phyloP scores from a whole-genome alignment of 2,329 filamentous ascomycete species.

The Paecilomyces formosus region DNA sequence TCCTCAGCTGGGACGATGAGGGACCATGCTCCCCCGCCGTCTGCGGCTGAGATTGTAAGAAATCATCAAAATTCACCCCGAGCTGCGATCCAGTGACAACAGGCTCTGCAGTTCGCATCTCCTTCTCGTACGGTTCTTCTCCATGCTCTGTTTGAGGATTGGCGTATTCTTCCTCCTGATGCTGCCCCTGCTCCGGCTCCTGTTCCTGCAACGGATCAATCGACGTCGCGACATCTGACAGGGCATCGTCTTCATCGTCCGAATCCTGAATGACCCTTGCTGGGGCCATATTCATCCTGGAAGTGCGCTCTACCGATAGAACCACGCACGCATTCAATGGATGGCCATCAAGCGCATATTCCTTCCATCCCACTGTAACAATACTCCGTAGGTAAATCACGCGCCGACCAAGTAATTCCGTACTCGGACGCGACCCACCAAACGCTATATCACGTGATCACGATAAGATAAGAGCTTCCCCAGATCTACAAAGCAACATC shows the following conservation, averaged over 20 bases:
- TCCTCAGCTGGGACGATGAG: slow-evolving; percentile 25
- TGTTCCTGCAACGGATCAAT: slow-evolving; percentile 11
- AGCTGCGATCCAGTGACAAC: slow-evolving; percentile 13
- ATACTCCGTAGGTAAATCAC: too few species aligned
- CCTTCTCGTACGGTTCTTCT: not conserved
- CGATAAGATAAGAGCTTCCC: slow-evolving; percentile 14
- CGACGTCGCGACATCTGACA: slow-evolving; percentile 16
- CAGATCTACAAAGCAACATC: not conserved
- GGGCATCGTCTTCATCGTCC: slow-evolving; percentile 33
- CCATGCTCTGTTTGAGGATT: not conserved
- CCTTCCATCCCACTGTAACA: not conserved
- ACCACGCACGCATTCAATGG: not conserved
- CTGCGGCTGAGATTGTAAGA: slow-evolving; percentile 22
- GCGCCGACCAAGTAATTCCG: too few species aligned
- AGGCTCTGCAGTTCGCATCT: not conserved
- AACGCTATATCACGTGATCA: slow-evolving; percentile 22
- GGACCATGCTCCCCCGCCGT: slow-evolving; percentile 7
- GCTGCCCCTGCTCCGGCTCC: slow-evolving; percentile 8
- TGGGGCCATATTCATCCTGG: slow-evolving; percentile 20
- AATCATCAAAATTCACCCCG: slow-evolving; percentile 31
- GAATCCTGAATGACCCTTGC: slow-evolving; percentile 38
- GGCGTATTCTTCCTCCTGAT: not conserved
- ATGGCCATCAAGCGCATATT: not conserved
- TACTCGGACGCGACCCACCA: not conserved
- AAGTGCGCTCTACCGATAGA: not conserved